Percentiles rank a stretch among this genome's conserved stretches.
Conservation (phyloP, 805 yeast species). For the Suhomyces sp. region DNA sequence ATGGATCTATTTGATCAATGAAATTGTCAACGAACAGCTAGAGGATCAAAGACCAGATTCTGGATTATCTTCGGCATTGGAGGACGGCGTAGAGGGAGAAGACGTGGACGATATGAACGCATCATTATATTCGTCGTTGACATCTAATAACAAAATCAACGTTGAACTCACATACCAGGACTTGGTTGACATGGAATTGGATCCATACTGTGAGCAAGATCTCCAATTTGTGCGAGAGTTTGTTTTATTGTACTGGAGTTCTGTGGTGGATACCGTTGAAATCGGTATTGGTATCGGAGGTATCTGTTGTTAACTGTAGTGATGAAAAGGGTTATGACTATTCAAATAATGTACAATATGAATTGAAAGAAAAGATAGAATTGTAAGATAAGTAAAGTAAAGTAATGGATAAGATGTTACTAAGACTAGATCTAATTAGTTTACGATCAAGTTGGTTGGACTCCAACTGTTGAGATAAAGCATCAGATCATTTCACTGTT, state of each 20-base stretch:
- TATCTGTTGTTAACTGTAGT: constrained; percentile 4
- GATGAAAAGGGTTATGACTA: too few species aligned
- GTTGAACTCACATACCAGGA: constrained; percentile 42
- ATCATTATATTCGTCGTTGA: constrained; percentile 6
- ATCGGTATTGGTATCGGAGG: constrained; percentile 32
- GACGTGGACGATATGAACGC: constrained; percentile 7
- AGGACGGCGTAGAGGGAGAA: constrained; percentile 11
- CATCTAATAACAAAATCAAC: constrained; percentile 14
- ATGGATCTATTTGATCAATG: constrained; percentile 25
- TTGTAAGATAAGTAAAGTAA: too few species aligned
- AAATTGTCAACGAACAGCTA: constrained; percentile 35
- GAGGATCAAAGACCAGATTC: constrained; percentile 4
- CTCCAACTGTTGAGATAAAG: too few species aligned
- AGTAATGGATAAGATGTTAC: too few species aligned
- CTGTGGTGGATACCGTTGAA: constrained; percentile 26
- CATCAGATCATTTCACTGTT: too few species aligned
- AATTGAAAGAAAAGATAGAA: too few species aligned
- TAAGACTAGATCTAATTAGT: too few species aligned
- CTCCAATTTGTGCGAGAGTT: constrained; percentile 36
- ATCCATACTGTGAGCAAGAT: constrained; percentile 41
- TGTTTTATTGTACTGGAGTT: constrained; percentile 34
- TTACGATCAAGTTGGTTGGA: too few species aligned
- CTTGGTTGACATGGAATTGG: constrained; percentile 41
- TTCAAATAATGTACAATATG: too few species aligned
- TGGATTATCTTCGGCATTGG: neutral